Percentiles rank a stretch among this genome's conserved stretches.
Evolutionary conservation across 2,329 filamentous ascomycete species (phyloP).

Genomic region (Drechslerella dactyloides): DNA sequence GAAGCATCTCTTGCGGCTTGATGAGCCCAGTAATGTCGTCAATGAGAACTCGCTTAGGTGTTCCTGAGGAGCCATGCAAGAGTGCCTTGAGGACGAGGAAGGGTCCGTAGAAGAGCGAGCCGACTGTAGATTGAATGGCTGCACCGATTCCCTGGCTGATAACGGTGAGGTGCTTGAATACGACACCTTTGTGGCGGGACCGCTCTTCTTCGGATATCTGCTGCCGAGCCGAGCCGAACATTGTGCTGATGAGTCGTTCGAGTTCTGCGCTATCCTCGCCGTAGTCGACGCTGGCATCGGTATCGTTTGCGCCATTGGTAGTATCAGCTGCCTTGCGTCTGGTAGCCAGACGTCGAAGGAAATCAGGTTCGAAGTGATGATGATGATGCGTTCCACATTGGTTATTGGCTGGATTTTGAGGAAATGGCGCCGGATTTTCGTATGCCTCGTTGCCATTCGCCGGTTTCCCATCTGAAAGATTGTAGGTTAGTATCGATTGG

Average conservation of each 20-base stretch:
- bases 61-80: constrained; percentile 53
- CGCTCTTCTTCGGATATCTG: constrained; percentile 72
- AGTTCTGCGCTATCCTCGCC: constrained; percentile 64
- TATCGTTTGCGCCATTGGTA: too few species aligned
- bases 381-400: neutral
- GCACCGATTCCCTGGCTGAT: constrained; percentile 73
- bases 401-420: constrained; percentile 20
- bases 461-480: neutral
- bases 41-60: constrained; percentile 49
- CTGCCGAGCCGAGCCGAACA: constrained; percentile 72
- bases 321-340: constrained; percentile 5
- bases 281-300: constrained; percentile 27
- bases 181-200: constrained; percentile 71
- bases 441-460: neutral
- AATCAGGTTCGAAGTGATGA: constrained; percentile 10
- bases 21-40: constrained; percentile 52
- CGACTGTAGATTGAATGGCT: constrained; percentile 65
- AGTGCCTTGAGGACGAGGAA: constrained; percentile 62
- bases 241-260: constrained; percentile 70
- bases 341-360: constrained; percentile 17
- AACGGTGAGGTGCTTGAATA: constrained; percentile 74
- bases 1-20: constrained; percentile 76
- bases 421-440: constrained; percentile 14
- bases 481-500: too few species aligned
- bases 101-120: constrained; percentile 64